Evolutionary conservation across 2,329 filamentous ascomycete genomes (phyloP).

Genomic region (Neopestalotiopsis sp.): DNA sequence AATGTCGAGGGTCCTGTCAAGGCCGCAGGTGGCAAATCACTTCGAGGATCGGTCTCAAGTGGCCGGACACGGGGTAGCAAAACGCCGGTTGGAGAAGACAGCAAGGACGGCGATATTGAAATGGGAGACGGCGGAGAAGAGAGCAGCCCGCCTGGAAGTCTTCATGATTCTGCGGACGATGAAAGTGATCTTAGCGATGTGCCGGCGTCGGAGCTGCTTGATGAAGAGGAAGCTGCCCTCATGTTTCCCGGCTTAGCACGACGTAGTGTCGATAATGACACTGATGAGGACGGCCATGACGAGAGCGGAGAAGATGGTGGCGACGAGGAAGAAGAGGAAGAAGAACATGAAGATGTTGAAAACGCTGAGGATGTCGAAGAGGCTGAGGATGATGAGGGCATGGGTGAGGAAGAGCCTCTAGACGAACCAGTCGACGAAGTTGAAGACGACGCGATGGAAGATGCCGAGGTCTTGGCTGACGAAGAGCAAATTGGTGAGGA

Average conservation of each 20-base stretch:
- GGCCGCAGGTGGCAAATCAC: constrained; percentile 47
- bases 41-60: constrained; percentile 56
- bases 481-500: constrained; percentile 26
- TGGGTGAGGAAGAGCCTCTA: constrained; percentile 21
- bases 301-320: constrained; percentile 23
- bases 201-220: constrained; percentile 63
- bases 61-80: constrained; percentile 47
- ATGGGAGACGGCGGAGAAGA: constrained; percentile 27
- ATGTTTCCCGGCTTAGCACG: constrained; percentile 54
- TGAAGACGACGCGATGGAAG: constrained; percentile 3
- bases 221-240: constrained; percentile 50
- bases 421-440: constrained; percentile 21
- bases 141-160: constrained; percentile 62
- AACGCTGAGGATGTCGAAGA: constrained; percentile 20
- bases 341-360: constrained; percentile 29
- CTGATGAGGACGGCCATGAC: constrained; percentile 22
- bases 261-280: constrained; percentile 34
- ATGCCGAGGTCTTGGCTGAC: constrained; percentile 17
- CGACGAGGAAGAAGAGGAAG: constrained; percentile 26
- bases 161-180: constrained; percentile 70
- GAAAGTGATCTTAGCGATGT: constrained; percentile 74
- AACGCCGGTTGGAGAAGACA: constrained; percentile 40
- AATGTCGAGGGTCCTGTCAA: constrained; percentile 55
- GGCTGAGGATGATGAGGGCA: constrained; percentile 17
- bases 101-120: constrained; percentile 41